These are phyloP conservation scores for Dictyostelium intermedium DNA, from an alignment of 78 protist genomes.

Conservation along the genomic window DNA sequence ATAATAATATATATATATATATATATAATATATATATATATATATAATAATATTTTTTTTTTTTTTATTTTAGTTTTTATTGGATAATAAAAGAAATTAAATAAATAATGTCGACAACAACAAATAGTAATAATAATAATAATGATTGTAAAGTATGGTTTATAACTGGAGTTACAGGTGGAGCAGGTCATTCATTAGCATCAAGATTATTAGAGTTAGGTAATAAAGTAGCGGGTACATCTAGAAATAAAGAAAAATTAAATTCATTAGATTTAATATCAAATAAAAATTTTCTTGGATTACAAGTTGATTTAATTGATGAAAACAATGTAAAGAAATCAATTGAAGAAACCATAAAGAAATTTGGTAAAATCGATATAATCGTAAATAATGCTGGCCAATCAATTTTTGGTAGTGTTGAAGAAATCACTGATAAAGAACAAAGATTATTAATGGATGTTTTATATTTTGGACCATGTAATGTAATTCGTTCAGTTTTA, in stretches of 20 bases:
- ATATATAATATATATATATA: too few species aligned
- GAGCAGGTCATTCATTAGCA: background rate
- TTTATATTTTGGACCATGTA: background rate
- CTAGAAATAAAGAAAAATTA: background rate
- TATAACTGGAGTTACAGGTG: slow-evolving; percentile 30
- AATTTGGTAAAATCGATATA: slow-evolving; percentile 8
- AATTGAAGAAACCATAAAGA: background rate
- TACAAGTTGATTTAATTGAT: background rate
- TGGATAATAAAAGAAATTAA: too few species aligned
- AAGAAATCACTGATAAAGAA: slow-evolving; percentile 1
- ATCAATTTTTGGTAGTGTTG: slow-evolving; percentile 12
- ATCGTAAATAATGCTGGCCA: slow-evolving; percentile 51
- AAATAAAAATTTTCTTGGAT: background rate
- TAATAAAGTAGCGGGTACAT: background rate
- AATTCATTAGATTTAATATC: background rate
- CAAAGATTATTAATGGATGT: slow-evolving; percentile 5
- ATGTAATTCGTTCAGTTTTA: slow-evolving; percentile 12
- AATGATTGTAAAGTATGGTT: slow-evolving; percentile 35
- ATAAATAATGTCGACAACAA: background rate
- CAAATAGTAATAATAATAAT: background rate
- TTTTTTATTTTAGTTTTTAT: too few species aligned
- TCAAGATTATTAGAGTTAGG: background rate
- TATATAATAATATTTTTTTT: too few species aligned
- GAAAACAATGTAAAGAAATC: background rate
- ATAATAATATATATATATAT: too few species aligned